phyloP scores from a whole-genome alignment of 2,329 filamentous ascomycete species.

The Fusarium sp. region DNA sequence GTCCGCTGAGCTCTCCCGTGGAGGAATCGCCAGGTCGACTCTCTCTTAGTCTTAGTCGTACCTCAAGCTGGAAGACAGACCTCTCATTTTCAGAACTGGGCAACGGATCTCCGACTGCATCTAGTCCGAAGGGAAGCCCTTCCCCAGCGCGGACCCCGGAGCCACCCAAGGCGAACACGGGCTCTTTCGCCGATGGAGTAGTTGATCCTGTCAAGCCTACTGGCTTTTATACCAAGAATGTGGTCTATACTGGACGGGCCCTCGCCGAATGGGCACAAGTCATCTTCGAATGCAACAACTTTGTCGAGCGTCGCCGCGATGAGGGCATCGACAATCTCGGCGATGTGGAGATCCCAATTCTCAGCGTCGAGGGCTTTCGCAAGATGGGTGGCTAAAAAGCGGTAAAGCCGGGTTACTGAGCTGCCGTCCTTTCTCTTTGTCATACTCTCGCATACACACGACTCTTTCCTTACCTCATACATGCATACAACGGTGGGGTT shows the following conservation, averaged over 20 bases:
- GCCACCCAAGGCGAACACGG: constrained; percentile 45
- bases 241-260: constrained; percentile 79
- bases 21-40: constrained; percentile 47
- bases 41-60: constrained; percentile 34
- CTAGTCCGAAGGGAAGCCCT: constrained; percentile 23
- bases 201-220: constrained; percentile 63
- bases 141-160: constrained; percentile 10
- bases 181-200: constrained; percentile 47
- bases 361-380: constrained; percentile 61
- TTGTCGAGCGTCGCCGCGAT: constrained; percentile 81
- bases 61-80: constrained; percentile 36
- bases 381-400: constrained; percentile 51
- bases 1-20: constrained; percentile 53
- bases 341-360: constrained; percentile 73
- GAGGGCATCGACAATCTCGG: constrained; percentile 79
- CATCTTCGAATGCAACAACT: constrained; percentile 85
- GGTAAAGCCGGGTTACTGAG: constrained; percentile 7
- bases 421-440: constrained; percentile 8
- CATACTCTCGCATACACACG: constrained; percentile 19
- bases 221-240: constrained; percentile 62
- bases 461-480: constrained; percentile 19
- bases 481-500: constrained; percentile 22
- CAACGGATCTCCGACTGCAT: constrained; percentile 29
- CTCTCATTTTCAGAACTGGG: constrained; percentile 41
- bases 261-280: constrained; percentile 85